Base-by-base conservation (phyloP, 75 land plant genomes). In the Isoetes taiwanensis region DNA sequence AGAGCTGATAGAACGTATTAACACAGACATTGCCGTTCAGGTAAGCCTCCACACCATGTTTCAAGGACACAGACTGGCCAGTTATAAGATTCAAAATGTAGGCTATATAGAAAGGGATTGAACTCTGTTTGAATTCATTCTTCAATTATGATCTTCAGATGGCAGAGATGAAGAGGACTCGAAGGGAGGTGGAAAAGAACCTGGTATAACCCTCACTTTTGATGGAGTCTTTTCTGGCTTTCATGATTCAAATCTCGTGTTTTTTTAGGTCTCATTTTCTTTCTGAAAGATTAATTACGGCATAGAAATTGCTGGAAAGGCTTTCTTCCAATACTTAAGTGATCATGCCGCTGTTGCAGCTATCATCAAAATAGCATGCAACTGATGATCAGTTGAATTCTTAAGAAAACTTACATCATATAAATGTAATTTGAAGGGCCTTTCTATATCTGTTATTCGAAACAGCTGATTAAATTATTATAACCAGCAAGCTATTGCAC, bases 1-100 rank as follows among this genome's bases (percentile, higher is more conserved):
- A 37, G 67, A 65, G 63, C 50, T 4, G n/a, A 56, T 65, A 52
- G 67, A 65, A 43, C 60, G 67, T 28, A 35, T 34, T 2, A 65
- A 61, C 29, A 65, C 67, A 37, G 67, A 65, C 14, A 52, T 65
- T 37, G 67, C 67, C 40, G 52, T 65, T 16, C 67, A 65, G 67
- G 67, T 65, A 28, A 28, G n/a, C 53, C 25, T 63, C 63, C 43
- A n/a, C 5, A 46, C 55, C 32, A 27, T 32, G 27, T 24, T 9
- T 24, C 6, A 17, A 17, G 14, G 14, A 5, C 30, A 54, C 31
- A 27, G 6, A 5, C 31, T 24, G 6, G n/a, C 27, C 5, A 6
- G 6, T 28, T 54, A 11, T 5, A 16, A 11, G 14, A 16, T 48
- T 19, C 8, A 6, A 3, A 29, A 14, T 4, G 14, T 54, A 14